Evolutionary conservation across 2,329 filamentous ascomycete genomes (phyloP).

Genomic region (Passalora sequoiae): DNA sequence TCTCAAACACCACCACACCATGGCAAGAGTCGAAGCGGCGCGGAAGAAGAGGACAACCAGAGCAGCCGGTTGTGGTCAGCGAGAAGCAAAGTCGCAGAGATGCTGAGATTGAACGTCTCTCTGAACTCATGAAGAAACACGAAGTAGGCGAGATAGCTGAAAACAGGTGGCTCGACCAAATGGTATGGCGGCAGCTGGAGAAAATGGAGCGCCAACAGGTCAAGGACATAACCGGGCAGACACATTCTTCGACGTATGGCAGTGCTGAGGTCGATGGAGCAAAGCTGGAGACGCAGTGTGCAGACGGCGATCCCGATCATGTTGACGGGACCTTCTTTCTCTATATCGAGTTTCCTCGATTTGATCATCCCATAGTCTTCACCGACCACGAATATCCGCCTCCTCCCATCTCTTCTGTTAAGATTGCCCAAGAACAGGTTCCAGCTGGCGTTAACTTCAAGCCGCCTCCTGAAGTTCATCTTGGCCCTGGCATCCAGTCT

Average conservation of each 20-base stretch:
- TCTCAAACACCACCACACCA: constrained; percentile 73
- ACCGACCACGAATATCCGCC: constrained; percentile 88
- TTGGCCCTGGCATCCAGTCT: constrained; percentile 81
- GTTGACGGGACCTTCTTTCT: constrained; percentile 69
- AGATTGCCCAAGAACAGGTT: constrained; percentile 45
- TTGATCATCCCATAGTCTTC: constrained; percentile 94
- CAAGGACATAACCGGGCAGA: constrained; percentile 33
- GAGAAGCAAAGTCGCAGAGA: constrained; percentile 33
- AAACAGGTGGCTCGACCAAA: constrained; percentile 90
- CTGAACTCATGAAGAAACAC: constrained; percentile 90
- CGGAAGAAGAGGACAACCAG: constrained; percentile 43
- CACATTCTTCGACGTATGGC: constrained; percentile 1
- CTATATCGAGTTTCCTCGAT: constrained; percentile 86
- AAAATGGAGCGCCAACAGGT: constrained; percentile 49
- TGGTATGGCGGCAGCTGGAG: constrained; percentile 87
- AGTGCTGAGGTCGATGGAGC: constrained; percentile 10
- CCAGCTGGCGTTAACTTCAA: constrained; percentile 68
- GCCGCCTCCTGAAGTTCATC: constrained; percentile 79
- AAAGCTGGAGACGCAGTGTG: constrained; percentile 18
- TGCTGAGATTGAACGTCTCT: constrained; percentile 81
- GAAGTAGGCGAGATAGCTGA: constrained; percentile 94
- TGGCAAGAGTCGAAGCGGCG: constrained; percentile 56
- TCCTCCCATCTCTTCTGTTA: constrained; percentile 70
- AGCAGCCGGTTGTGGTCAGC: constrained; percentile 56
- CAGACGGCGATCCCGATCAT: constrained; percentile 38